Evolutionary conservation across 768 basidiomycete genomes (phyloP).

Genomic region (Russula dissimulans): DNA sequence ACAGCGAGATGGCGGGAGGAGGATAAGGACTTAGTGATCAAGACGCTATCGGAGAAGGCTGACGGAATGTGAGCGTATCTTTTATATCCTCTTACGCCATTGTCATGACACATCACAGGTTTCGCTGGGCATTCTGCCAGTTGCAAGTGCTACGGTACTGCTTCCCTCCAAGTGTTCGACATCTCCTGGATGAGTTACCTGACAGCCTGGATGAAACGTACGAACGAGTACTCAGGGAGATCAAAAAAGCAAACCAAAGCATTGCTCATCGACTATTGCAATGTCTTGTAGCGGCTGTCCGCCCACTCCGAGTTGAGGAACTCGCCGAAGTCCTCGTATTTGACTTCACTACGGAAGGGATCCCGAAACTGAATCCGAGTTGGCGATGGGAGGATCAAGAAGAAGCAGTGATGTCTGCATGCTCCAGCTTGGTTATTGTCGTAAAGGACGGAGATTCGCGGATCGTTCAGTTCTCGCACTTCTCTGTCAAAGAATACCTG

Average conservation of each 20-base stretch:
- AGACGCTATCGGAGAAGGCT: neutral
- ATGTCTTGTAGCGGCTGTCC: neutral
- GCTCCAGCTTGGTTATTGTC: neutral
- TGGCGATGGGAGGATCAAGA: neutral
- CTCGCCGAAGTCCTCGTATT: conserved; percentile 1
- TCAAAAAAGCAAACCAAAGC: neutral
- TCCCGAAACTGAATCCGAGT: neutral
- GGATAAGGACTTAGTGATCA: neutral
- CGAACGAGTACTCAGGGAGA: neutral
- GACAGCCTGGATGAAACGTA: neutral
- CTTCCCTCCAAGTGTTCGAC: neutral
- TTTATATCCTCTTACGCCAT: no score
- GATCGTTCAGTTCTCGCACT: neutral
- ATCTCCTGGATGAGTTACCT: neutral
- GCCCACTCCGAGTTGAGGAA: neutral
- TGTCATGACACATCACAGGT: neutral
- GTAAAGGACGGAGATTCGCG: neutral
- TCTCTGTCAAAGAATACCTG: neutral
- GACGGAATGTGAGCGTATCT: neutral
- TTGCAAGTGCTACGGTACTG: neutral
- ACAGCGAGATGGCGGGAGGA: neutral
- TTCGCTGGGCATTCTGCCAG: neutral
- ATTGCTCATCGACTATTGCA: neutral
- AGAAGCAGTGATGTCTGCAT: neutral
- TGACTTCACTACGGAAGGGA: neutral